A percentile compares a stretch with the other conserved stretches of the same genome.
Evolutionary conservation across 2,329 filamentous ascomycete genomes (phyloP).

Genomic region (Aspergillus jensenii): DNA sequence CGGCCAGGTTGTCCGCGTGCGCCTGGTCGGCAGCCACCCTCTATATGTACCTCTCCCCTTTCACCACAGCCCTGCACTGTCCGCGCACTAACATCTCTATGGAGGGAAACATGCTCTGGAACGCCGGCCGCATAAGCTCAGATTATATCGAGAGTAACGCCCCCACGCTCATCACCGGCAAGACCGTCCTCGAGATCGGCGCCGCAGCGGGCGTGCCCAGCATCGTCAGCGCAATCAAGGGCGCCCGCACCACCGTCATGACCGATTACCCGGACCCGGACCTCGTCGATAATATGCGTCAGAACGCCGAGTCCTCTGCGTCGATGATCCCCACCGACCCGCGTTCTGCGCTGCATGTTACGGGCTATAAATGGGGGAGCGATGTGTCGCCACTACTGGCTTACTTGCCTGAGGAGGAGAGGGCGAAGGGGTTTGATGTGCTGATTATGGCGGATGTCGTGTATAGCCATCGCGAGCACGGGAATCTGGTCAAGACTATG

Average conservation of each 20-base stretch:
- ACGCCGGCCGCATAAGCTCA: slow-evolving; percentile 76
- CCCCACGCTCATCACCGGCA: slow-evolving; percentile 58
- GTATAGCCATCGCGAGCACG: slow-evolving; percentile 88
- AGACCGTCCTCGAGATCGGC: slow-evolving; percentile 82
- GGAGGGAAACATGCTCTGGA: slow-evolving; percentile 84
- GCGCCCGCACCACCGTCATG: slow-evolving; percentile 68
- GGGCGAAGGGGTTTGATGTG: slow-evolving; percentile 64
- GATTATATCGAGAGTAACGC: slow-evolving; percentile 72
- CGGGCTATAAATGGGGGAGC: slow-evolving; percentile 83
- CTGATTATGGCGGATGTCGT: slow-evolving; percentile 84
- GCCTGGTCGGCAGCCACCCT: slow-evolving; percentile 82
- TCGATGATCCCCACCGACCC: slow-evolving; percentile 38
- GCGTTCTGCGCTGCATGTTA: slow-evolving; percentile 52
- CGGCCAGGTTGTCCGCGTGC: slow-evolving; percentile 65
- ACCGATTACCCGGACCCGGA: slow-evolving; percentile 88
- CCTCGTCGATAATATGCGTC: slow-evolving; percentile 74
- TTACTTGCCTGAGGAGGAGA: slow-evolving; percentile 49
- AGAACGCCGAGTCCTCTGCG: slow-evolving; percentile 66
- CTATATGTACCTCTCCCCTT: slow-evolving; percentile 63
- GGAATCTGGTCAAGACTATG: slow-evolving; percentile 72
- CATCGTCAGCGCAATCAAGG: slow-evolving; percentile 71
- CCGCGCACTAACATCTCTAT: slow-evolving; percentile 11
- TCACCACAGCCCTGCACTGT: slow-evolving; percentile 11
- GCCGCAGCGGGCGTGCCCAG: slow-evolving; percentile 84
- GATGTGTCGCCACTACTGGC: slow-evolving; percentile 59